Percentiles rank a stretch among this genome's conserved stretches.
Conservation (phyloP, 2,329 filamentous ascomycete species). For the Dissoconium aciculare region DNA sequence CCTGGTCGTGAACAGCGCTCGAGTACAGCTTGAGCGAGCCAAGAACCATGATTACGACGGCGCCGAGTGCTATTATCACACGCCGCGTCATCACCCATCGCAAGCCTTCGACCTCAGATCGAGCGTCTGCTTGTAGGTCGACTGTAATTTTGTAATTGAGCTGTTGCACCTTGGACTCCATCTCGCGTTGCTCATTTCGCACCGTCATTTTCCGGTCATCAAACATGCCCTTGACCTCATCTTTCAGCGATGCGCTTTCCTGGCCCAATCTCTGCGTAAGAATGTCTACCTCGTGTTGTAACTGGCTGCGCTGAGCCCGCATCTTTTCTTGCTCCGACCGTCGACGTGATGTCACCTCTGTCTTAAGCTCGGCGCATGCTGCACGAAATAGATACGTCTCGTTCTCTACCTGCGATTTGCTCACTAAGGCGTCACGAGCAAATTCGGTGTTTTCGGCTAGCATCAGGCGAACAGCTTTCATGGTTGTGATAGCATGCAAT, state of each 20-base stretch:
- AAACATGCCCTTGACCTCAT: slow-evolving; percentile 89
- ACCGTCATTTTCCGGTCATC: slow-evolving; percentile 91
- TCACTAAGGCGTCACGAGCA: slow-evolving; percentile 66
- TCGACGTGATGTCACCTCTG: slow-evolving; percentile 67
- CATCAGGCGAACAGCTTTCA: slow-evolving; percentile 77
- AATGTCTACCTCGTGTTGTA: slow-evolving; percentile 95
- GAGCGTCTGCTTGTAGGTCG: slow-evolving; percentile 72
- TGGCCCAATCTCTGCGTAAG: slow-evolving; percentile 71
- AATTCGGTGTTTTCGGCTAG: slow-evolving; percentile 66
- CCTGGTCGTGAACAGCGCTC: slow-evolving; percentile 26
- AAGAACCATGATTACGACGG: slow-evolving; percentile 32
- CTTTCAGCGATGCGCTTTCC: slow-evolving; percentile 65
- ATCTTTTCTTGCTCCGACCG: slow-evolving; percentile 65
- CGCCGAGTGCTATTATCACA: slow-evolving; percentile 45
- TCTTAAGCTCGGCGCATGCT: slow-evolving; percentile 79
- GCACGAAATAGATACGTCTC: slow-evolving; percentile 85
- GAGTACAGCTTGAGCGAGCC: slow-evolving; percentile 27
- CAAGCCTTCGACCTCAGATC: slow-evolving; percentile 80
- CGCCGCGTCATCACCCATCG: slow-evolving; percentile 65
- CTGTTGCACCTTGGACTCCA: slow-evolving; percentile 77
- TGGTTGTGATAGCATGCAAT: slow-evolving; percentile 64
- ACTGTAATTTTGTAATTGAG: slow-evolving; percentile 95
- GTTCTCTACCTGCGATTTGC: slow-evolving; percentile 87
- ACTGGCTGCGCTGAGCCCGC: slow-evolving; percentile 64
- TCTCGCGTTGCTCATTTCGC: slow-evolving; percentile 68